Conservation (phyloP, 176 grass and related monocot genomes). For the Typha latifolia region DNA sequence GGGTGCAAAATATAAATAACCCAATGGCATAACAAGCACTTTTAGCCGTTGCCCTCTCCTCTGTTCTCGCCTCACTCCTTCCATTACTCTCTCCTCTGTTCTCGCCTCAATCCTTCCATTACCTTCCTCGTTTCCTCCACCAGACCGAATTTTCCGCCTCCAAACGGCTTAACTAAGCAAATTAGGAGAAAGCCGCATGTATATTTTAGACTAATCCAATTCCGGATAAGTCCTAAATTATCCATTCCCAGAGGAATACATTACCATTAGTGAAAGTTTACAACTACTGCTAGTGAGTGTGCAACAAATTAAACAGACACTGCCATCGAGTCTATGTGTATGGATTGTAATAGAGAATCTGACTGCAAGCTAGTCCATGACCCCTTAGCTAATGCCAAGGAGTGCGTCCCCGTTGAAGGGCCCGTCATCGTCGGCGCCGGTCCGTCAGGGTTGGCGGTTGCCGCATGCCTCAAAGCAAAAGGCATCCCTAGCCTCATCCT, state of each 20-base stretch:
- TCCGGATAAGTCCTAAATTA: too few species aligned
- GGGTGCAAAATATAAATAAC: too few species aligned
- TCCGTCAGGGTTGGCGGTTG: constrained; percentile 15
- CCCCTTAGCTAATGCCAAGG: neutral
- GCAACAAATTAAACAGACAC: neutral
- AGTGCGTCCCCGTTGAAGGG: neutral
- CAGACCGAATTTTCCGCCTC: neutral
- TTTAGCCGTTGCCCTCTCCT: too few species aligned
- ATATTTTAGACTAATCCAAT: too few species aligned
- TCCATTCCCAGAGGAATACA: neutral
- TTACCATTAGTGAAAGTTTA: neutral
- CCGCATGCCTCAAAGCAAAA: constrained; percentile 5
- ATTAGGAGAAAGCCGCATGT: neutral
- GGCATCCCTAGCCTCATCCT: constrained; percentile 17
- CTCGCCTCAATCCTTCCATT: neutral
- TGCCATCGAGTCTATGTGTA: neutral
- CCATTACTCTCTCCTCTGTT: neutral
- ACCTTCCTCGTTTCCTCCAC: neutral
- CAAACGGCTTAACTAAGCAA: neutral
- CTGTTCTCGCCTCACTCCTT: neutral
- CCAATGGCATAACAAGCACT: too few species aligned
- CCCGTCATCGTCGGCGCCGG: constrained; percentile 25
- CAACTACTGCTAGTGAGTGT: neutral
- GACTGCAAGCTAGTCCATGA: neutral
- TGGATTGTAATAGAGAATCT: neutral